Evolutionary conservation across 2,329 filamentous ascomycete species (phyloP), one percentile per base, ranked within the genome.

Genomic region (Diplodia scrobiculata): DNA sequence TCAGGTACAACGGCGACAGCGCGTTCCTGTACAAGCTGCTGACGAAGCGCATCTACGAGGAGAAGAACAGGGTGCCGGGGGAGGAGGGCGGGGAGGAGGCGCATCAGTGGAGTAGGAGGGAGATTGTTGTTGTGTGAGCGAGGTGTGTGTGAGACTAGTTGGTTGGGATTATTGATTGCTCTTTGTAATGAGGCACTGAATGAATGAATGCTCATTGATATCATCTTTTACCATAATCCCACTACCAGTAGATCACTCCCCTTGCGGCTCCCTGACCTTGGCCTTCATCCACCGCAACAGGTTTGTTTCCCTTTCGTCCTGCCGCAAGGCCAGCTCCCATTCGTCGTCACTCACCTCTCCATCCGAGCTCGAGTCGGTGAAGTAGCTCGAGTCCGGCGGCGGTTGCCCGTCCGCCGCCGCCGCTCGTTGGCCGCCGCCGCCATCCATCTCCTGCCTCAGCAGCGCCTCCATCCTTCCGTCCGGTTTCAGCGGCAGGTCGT

Each of bases 1-100:
- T 90, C 58, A 41, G 48, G 50, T 89, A 87, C 68, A 80, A 89
- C 66, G 82, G 83, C 0, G 85, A 82, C 0, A 80, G 74, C 3
- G 75, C 74, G 25, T 90, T 84, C 70, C 71, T 89, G 70, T 89
- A 89, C 73, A 86, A 84, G 77, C 84, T 87, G 73, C 72, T 90
- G 73, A 87, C 85, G 0, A 82, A 82, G 70, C 80, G 83, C 68
- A 71, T 90, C 70, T 89, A 81, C 70, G 82, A 85, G 58, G 87
- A 90, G 81, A 87, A 86, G 74, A 78, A 82, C 68, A 80, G 86
- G 58, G 60, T 63, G 13, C 47, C 60, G 11, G 50, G 36, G 1
- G 47, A 63, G 14, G 50, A 14, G 21, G 21, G 21, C 21, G 21
- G 21, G n/a, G 52, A 52, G 21, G 58, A 62, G 45, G 19, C 6